A percentile compares a stretch with the other conserved stretches of the same genome.
Evolutionary conservation across 306 rosid species (phyloP).

Genomic region (Rubus parviflorus): DNA sequence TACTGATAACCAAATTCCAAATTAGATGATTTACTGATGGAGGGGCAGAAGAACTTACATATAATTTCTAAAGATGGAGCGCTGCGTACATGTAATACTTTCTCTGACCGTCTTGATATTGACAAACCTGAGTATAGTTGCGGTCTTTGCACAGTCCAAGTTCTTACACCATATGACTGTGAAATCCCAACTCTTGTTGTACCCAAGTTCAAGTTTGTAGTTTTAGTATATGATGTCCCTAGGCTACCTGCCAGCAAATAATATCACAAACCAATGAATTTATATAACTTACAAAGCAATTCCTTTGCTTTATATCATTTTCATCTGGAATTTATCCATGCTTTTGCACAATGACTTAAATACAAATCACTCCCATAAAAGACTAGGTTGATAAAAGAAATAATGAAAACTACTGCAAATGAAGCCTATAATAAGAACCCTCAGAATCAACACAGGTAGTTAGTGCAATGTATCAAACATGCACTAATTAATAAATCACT

Average conservation of each 20-base stretch:
- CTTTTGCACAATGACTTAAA: neutral
- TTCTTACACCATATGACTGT: conserved; percentile 43
- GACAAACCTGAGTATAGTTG: conserved; percentile 42
- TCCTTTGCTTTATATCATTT: conserved; percentile 18
- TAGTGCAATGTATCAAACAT: neutral
- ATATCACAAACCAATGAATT: conserved; percentile 4
- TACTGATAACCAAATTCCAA: conserved; percentile 1
- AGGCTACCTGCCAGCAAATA: conserved; percentile 59
- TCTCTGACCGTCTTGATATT: conserved; percentile 35
- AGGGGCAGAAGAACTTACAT: conserved; percentile 42
- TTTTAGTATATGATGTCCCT: conserved; percentile 45
- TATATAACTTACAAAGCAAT: conserved; percentile 11
- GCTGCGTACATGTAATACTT: conserved; percentile 26
- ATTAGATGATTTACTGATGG: conserved; percentile 2
- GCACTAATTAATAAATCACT: neutral
- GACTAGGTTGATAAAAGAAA: neutral
- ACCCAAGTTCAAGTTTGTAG: conserved; percentile 42
- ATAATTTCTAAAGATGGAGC: conserved; percentile 33
- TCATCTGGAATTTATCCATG: neutral
- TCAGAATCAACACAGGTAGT: neutral
- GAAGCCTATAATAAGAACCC: neutral
- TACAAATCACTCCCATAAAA: neutral
- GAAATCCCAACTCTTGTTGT: conserved; percentile 39
- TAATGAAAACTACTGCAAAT: neutral
- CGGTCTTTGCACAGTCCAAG: conserved; percentile 51